Evolutionary conservation across 2,329 filamentous ascomycete species (phyloP), one percentile per base, ranked within the genome.

Genomic region (Fusarium torreyae): DNA sequence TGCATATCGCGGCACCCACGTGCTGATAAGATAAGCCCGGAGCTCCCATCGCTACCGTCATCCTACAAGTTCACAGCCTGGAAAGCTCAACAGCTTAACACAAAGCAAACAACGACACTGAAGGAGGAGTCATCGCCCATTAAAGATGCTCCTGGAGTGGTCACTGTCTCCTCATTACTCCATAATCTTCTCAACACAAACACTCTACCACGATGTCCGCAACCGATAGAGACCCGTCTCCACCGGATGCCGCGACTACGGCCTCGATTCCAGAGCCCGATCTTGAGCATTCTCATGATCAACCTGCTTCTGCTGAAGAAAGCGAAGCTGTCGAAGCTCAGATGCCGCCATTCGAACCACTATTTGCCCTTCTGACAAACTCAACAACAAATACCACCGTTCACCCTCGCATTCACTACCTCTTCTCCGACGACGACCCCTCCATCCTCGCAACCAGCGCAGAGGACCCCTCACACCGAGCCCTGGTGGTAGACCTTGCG

Each of bases 341-440:
- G 39, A 70, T 68, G 39, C 82, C 82, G 6, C 78, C 82, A 4
- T 95, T 97, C 79, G 86, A 89, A 44, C 93, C 94, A 4, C 91
- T 97, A 83, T 98, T 97, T 83, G 92, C 93, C 1, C 84, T 98
- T 42, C 85, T 98, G 69, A 89, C 93, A 76, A 94, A 97, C 78
- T 81, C 86, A 13, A 87, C 88, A n/a, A 90, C 88, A 10, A 87
- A 89, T 73, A 88, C 92, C 45, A 92, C 93, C 66, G 86, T 93
- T 74, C 94, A 98, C 77, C 96, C 95, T 2, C 89, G 88, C 54
- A 89, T 97, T 2, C 94, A 95, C 81, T 98, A 98, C 82, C 87
- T 98, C 75, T 98, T 99, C 82, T 88, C 89, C 72, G 94, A 98
- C 79, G 96, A 98, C 80, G 94, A 98, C 76, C 88, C 90, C 3